Conservation (phyloP, 768 basidiomycete species). For the Tremella yokohamensis region DNA sequence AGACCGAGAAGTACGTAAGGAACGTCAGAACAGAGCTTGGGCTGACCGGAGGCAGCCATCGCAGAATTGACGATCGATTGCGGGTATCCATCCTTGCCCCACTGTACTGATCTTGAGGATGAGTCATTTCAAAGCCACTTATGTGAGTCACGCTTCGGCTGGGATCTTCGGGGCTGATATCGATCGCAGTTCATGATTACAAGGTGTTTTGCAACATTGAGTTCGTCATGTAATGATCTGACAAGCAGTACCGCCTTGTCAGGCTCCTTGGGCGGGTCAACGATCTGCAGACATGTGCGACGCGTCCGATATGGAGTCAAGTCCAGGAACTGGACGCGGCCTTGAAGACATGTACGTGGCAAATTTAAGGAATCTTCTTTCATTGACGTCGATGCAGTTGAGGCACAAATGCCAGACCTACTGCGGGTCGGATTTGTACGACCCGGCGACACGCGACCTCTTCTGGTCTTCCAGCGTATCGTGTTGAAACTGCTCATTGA, state of each 20-base stretch:
- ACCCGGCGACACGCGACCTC: neutral
- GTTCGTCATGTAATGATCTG: too few species aligned
- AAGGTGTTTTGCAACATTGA: neutral
- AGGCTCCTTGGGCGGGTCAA: constrained; percentile 8
- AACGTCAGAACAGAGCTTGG: neutral
- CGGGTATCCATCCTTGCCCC: neutral
- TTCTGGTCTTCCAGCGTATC: neutral
- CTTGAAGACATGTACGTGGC: constrained; percentile 1
- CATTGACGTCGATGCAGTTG: neutral
- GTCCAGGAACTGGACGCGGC: constrained; percentile 3
- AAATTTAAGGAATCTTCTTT: neutral
- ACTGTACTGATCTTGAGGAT: neutral
- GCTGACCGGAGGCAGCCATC: neutral
- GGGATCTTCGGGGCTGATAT: neutral
- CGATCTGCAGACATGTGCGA: constrained; percentile 1
- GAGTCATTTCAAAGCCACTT: neutral
- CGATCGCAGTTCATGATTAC: constrained; percentile 4
- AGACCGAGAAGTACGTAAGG: constrained; percentile 9
- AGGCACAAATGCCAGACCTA: neutral
- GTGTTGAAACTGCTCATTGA: constrained; percentile 8
- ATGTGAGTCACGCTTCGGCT: neutral
- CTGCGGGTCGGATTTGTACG: neutral
- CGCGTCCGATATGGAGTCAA: neutral
- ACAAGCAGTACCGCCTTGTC: constrained; percentile 1
- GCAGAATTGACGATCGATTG: neutral